Evolutionary conservation across 768 basidiomycete genomes (phyloP), one percentile per base, ranked within the genome.

Genomic region (Trichaptum fuscoviolaceum): DNA sequence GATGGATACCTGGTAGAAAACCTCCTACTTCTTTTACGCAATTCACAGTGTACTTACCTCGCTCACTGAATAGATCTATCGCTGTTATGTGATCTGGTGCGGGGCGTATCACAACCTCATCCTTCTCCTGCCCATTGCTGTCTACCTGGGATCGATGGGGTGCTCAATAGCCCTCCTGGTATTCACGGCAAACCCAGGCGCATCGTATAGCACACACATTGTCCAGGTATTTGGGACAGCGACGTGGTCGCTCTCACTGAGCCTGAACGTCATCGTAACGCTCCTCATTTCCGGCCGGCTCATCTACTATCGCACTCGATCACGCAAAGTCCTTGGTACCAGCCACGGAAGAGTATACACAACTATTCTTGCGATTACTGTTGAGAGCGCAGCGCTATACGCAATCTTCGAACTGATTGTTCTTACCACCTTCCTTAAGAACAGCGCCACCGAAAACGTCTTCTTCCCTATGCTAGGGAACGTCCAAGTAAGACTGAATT

Each of bases 341-440:
- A 76, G 77, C 20, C 72, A 72, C 35, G 74, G 75, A 25, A 70
- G 68, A 34, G 74, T 75, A 70, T 81, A 81, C 73, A 80, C 79
- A 36, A 74, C 75, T 62, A 73, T 78, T 23, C 72, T 72, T 0
- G 70, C 79, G 20, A 78, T 80, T 66, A 70, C 81, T 58, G 70
- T 82, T 64, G 80, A 81, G 69, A 78, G 77, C 17, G 80, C 80
- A 12, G 75, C 78, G 3, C 76, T 78, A 7, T 81, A 79, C 72
- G 78, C 76, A 61, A 10, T 78, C 20, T 66, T 77, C 57, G 80
- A 80, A 1, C 73, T 81, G 64, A 74, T 77, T 67, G 80, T 78
- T 68, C 70, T 81, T 42, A 72, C 80, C 80, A 72, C n/a, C 75
- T 72, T 72, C 85, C 84, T 63, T 0, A 65, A 74, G 12, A 73